A percentile compares a stretch with the other conserved stretches of the same genome.
Evolutionary conservation across 2,329 filamentous ascomycete genomes (phyloP).

Genomic region (Colletotrichum lentis): DNA sequence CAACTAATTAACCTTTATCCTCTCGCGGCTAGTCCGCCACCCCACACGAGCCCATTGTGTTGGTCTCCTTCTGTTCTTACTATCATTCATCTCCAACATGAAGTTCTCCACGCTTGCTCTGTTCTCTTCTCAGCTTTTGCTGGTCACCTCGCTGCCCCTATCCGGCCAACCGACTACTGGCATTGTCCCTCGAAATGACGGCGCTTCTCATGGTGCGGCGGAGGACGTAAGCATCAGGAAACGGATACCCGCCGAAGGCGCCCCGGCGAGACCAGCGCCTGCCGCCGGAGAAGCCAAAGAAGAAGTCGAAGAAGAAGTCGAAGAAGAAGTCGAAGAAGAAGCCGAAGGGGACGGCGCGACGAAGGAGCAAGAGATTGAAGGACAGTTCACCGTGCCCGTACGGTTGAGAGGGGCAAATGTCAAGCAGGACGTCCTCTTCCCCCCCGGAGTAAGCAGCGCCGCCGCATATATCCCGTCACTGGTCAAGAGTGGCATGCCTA

Average conservation of each 20-base stretch:
- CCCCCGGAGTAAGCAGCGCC: constrained; percentile 45
- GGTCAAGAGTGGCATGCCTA: background rate
- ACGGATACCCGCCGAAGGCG: constrained; percentile 2
- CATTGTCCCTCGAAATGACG: background rate
- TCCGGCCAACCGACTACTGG: background rate
- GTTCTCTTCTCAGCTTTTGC: constrained; percentile 8
- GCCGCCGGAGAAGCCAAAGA: background rate
- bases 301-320: constrained; percentile 28
- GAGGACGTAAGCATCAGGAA: background rate
- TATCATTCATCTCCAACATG: constrained; percentile 3
- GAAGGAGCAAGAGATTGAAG: constrained; percentile 46
- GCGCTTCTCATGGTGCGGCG: background rate
- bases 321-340: constrained; percentile 10
- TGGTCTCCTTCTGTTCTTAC: constrained; percentile 3
- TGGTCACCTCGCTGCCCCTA: constrained; percentile 12
- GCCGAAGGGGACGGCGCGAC: constrained; percentile 28
- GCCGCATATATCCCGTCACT: background rate
- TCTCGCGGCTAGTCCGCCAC: constrained; percentile 10
- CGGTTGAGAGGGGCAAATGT: constrained; percentile 45
- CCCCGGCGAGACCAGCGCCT: background rate
- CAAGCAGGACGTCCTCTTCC: constrained; percentile 47
- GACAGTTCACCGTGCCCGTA: constrained; percentile 44
- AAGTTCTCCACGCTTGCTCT: constrained; percentile 8
- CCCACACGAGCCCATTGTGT: constrained; percentile 1
- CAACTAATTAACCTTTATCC: background rate